These are phyloP conservation scores for Olyra latifolia DNA, from an alignment of 176 grass and related monocot genomes.

Conservation along the genomic window DNA sequence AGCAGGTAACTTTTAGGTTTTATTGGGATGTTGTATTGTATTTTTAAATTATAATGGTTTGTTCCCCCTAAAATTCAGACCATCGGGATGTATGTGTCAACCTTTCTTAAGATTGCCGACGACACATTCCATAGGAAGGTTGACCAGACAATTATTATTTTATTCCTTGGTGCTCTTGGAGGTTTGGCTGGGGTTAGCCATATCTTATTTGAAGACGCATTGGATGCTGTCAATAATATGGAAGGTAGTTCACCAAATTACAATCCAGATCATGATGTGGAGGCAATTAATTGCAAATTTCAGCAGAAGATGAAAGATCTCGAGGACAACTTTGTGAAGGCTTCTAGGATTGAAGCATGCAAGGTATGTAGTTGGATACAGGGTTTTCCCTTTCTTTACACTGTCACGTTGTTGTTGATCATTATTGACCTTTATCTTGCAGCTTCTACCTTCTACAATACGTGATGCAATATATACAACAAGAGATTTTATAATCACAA, in stretches of 20 bases:
- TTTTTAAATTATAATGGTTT: no score
- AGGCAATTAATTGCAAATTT: background rate
- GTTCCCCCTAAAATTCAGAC: no score
- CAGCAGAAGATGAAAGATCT: background rate
- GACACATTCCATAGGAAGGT: background rate
- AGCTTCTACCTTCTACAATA: background rate
- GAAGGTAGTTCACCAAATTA: background rate
- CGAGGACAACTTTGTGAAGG: background rate
- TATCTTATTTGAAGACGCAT: conserved; percentile 12
- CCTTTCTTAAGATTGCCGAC: background rate
- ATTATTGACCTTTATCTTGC: background rate
- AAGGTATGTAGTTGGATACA: background rate
- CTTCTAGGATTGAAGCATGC: background rate
- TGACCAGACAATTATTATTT: background rate
- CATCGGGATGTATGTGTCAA: background rate
- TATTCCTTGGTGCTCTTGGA: background rate
- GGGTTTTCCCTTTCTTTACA: background rate
- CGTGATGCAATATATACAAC: background rate
- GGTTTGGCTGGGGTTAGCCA: background rate
- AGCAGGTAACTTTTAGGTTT: no score
- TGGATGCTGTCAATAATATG: background rate
- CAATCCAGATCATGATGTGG: background rate
- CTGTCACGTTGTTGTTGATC: background rate
- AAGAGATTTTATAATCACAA: background rate
- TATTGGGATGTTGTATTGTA: no score